Percentiles rank a stretch among this genome's conserved stretches.
Conservation (phyloP, 2,329 filamentous ascomycete species). For the Falciphora oryzae region DNA sequence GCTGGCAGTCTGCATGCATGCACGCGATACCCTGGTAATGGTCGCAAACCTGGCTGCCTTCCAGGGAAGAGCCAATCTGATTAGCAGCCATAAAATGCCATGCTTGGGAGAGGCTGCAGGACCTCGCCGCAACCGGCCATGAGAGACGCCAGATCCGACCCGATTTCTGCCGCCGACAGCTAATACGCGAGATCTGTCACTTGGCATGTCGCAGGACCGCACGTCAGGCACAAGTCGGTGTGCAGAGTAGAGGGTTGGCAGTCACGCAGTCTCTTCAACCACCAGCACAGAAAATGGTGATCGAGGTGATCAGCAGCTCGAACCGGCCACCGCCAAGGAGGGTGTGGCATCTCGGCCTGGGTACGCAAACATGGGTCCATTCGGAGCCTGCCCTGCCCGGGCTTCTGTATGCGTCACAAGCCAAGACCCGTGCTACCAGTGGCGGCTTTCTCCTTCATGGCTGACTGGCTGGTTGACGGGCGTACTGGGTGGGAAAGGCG, state of each 20-base stretch:
- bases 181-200: not conserved
- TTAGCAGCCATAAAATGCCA: not conserved
- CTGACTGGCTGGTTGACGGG: not conserved
- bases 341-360: too few relatives aligned
- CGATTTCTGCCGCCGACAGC: not conserved
- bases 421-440: not conserved
- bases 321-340: not conserved
- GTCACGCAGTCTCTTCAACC: not conserved
- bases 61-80: not conserved
- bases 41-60: not conserved
- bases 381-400: not conserved
- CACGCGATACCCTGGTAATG: not conserved
- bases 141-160: not conserved
- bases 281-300: not conserved
- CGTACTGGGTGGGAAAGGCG: not conserved
- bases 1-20: not conserved
- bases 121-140: not conserved
- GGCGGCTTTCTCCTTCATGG: not conserved
- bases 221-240: not conserved
- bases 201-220: not conserved
- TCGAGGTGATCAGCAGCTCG: too few relatives aligned
- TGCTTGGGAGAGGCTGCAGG: not conserved
- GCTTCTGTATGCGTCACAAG: not conserved
- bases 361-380: not conserved
- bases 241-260: not conserved